These are phyloP conservation scores for Neonectria hederae DNA, from an alignment of 2,329 filamentous ascomycete species.

Conservation along the genomic window DNA sequence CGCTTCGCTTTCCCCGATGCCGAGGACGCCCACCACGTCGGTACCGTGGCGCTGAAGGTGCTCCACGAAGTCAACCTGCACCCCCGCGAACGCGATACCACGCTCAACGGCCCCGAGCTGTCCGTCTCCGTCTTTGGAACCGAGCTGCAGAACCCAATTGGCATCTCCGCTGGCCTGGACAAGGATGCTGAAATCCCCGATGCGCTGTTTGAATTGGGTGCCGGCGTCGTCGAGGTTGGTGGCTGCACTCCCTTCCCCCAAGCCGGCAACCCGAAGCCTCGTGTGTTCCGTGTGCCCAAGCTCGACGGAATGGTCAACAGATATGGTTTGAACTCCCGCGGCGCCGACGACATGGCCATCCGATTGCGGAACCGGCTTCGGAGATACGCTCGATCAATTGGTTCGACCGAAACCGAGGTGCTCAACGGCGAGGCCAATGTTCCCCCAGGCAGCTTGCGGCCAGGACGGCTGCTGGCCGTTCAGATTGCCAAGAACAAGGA, in stretches of 20 bases:
- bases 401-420: constrained; percentile 76
- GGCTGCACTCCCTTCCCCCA: constrained; percentile 90
- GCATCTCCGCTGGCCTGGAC: constrained; percentile 94
- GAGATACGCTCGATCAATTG: constrained; percentile 76
- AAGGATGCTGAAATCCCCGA: constrained; percentile 93
- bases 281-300: constrained; percentile 86
- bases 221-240: constrained; percentile 90
- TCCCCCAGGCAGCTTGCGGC: constrained; percentile 80
- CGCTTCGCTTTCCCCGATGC: constrained; percentile 76
- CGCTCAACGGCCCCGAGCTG: constrained; percentile 46
- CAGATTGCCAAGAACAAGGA: constrained; percentile 98
- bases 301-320: constrained; percentile 93
- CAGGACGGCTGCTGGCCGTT: constrained; percentile 83
- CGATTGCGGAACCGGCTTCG: constrained; percentile 80
- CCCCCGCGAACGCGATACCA: constrained; percentile 77
- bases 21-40: constrained; percentile 90
- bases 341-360: constrained; percentile 86
- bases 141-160: constrained; percentile 83
- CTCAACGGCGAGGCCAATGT: constrained; percentile 81
- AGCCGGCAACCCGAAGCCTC: constrained; percentile 84
- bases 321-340: constrained; percentile 92
- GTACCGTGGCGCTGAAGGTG: constrained; percentile 74
- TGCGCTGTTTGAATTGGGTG: constrained; percentile 83
- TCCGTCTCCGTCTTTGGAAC: constrained; percentile 75
- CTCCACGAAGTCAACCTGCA: constrained; percentile 81